Evolutionary conservation across 257 asterid species (phyloP).

Genomic region (Solanum piurae): DNA sequence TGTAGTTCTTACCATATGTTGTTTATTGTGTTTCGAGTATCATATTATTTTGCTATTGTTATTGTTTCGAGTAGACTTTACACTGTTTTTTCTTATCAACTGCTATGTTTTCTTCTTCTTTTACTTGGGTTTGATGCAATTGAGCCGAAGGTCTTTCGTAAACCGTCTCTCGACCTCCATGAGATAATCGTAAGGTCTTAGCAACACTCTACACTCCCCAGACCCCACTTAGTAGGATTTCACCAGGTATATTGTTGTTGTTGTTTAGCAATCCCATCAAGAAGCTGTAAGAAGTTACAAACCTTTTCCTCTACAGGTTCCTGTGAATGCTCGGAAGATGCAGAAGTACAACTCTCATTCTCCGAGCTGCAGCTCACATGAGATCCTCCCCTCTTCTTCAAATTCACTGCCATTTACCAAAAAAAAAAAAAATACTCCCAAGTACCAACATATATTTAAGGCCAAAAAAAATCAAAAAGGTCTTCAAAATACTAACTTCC

Average conservation of each 20-base stretch:
- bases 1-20: not conserved
- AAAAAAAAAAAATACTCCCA: not conserved
- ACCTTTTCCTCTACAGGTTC: constrained; percentile 39
- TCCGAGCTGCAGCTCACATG: constrained; percentile 45
- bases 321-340: constrained; percentile 23
- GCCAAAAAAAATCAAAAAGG: not conserved
- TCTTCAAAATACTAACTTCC: not conserved
- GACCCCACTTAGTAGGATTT: not conserved
- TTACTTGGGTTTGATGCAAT: not conserved
- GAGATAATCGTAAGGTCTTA: not conserved
- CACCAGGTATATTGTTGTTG: not conserved
- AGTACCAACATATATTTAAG: not conserved
- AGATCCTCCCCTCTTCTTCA: constrained; percentile 19
- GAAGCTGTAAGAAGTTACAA: not conserved
- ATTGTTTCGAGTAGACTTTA: not conserved
- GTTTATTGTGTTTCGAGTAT: not conserved
- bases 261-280: not conserved
- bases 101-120: not conserved
- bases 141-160: not conserved
- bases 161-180: not conserved
- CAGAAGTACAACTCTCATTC: constrained; percentile 29
- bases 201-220: not conserved
- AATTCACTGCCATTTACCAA: constrained; percentile 20
- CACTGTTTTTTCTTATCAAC: not conserved
- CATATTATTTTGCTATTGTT: not conserved